Percentiles rank a stretch among this genome's conserved stretches.
Conservation (phyloP, 306 rosid genomes). For the Glycine tomentella region DNA sequence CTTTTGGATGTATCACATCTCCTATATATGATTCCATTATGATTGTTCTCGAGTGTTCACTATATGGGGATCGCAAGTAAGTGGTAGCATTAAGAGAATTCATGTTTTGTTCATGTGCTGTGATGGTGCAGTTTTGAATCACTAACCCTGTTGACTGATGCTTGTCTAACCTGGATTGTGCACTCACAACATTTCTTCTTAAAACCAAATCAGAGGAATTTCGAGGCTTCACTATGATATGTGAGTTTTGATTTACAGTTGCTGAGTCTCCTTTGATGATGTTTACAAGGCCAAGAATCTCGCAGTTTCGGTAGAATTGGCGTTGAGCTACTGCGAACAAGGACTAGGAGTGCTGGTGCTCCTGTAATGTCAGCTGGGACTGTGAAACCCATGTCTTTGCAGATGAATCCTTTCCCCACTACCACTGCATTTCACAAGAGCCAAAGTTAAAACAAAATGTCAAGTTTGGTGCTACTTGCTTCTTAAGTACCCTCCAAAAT, state of each 20-base stretch:
- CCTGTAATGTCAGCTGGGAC: slow-evolving; percentile 34
- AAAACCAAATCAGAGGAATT: neutral
- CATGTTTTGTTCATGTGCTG: neutral
- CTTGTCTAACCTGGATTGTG: slow-evolving; percentile 22
- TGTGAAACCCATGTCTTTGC: slow-evolving; percentile 46
- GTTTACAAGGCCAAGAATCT: slow-evolving; percentile 28
- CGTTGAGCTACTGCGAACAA: too few relatives aligned
- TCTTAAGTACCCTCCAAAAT: neutral
- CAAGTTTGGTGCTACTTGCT: neutral
- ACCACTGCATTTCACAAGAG: slow-evolving; percentile 42
- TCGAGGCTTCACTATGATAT: slow-evolving; percentile 25
- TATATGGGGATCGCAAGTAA: slow-evolving; percentile 27
- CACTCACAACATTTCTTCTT: slow-evolving; percentile 34
- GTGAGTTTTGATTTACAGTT: slow-evolving; percentile 42
- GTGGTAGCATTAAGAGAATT: neutral
- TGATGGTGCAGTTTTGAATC: slow-evolving; percentile 44
- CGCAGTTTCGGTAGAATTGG: slow-evolving; percentile 41
- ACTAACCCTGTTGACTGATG: slow-evolving; percentile 33
- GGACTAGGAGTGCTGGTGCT: too few relatives aligned
- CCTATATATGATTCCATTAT: slow-evolving; percentile 50
- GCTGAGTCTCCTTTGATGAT: slow-evolving; percentile 44
- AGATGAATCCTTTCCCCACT: slow-evolving; percentile 41
- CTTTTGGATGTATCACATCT: slow-evolving; percentile 43
- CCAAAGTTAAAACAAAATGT: neutral
- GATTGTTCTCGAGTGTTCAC: slow-evolving; percentile 36